Percentiles rank a stretch among this genome's conserved stretches.
Conservation (phyloP, 176 grass and related monocot species). For the Carex scoparia region DNA sequence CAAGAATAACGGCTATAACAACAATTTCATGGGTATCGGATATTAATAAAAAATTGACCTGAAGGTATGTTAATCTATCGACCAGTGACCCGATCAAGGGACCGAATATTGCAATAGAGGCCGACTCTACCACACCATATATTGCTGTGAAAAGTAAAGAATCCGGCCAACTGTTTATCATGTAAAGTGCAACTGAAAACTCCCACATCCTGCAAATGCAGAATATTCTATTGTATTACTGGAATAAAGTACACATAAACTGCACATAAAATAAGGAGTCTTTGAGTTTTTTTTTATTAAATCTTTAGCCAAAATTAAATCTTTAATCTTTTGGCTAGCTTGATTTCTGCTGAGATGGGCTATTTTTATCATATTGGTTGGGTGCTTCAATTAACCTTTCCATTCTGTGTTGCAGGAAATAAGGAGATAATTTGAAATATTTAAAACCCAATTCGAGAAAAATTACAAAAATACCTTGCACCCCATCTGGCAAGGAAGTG, state of each 20-base stretch:
- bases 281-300: background rate
- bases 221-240: background rate
- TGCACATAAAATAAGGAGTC: background rate
- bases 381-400: background rate
- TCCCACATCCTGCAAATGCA: slow-evolving; percentile 79
- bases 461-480: slow-evolving; percentile 38
- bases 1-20: background rate
- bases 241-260: background rate
- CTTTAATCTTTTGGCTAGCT: background rate
- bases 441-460: background rate
- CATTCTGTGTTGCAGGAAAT: too few species aligned
- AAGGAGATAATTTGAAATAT: background rate
- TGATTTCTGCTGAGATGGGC: background rate
- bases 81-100: slow-evolving; percentile 60
- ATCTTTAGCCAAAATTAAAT: background rate
- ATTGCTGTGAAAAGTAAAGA: slow-evolving; percentile 79
- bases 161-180: slow-evolving; percentile 83
- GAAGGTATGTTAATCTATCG: slow-evolving; percentile 61
- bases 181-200: slow-evolving; percentile 86
- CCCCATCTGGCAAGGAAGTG: slow-evolving; percentile 89
- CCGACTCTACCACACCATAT: slow-evolving; percentile 74
- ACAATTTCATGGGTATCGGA: background rate
- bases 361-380: background rate
- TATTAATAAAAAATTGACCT: slow-evolving; percentile 38
- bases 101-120: slow-evolving; percentile 53